Evolutionary conservation across 768 basidiomycete species (phyloP), one percentile per base, ranked within the genome.

Genomic region (Pleurotus platypus): DNA sequence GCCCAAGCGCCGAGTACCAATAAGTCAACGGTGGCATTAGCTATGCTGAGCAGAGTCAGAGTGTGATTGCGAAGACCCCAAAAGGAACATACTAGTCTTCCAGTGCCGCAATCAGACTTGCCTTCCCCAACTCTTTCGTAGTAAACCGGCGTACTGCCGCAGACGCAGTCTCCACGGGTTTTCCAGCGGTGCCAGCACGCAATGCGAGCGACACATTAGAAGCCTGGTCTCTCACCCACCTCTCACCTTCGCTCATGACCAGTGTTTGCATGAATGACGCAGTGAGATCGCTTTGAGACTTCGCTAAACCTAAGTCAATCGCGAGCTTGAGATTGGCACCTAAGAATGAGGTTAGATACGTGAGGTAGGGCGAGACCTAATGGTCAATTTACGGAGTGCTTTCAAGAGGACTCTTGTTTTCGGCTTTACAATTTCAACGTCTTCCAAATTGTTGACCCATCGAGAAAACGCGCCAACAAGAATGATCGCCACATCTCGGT

Each of bases 181-280:
- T 79, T 1, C 87, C 88, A 51, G 77, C 78, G 13, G 81, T 80
- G 0, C 87, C 88, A 1, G 81, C 76, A 43, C 83, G 82, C 56
- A 97, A 73, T 2, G 92, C 87, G 43, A 87, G 79, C 0, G 85
- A 79, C 55, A 94, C 75, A 46, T 83, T 84, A 15, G 81, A 78
- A 3, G 86, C 81, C 58, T 93, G 84, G 2, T 84, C 79, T 57
- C 76, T 75, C n/a, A 98, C 81, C 91, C 92, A 97, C 60, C 84
- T 81, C 62, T 95, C 91, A 13, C 95, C 95, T 76, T 97, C 94
- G 56, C 90, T 93, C 95, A 98, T 98, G 62, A 98, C 84, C 37
- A 98, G 75, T 13, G 93, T 93, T 73, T 98, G 95, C 64, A 98
- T 75, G 71, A 95, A 98, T 0, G 92, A 94, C 3, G 95, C 90